Conservation (phyloP, 2,329 filamentous ascomycete species). For the Proliferodiscus dingleyae region DNA sequence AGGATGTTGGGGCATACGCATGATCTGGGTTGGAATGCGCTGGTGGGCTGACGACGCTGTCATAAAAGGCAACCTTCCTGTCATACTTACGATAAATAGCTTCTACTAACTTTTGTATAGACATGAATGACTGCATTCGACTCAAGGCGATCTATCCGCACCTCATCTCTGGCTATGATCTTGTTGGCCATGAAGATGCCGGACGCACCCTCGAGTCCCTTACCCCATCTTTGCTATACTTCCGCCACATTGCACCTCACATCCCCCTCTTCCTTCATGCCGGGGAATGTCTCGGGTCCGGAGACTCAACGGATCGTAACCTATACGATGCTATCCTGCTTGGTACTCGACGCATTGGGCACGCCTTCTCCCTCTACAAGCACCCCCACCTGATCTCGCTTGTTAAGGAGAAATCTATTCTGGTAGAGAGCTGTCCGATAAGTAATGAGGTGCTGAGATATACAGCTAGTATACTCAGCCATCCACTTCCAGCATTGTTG, state of each 20-base stretch:
- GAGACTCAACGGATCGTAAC: constrained; percentile 39
- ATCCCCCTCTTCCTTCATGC: constrained; percentile 95
- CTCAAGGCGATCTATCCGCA: constrained; percentile 73
- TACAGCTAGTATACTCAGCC: constrained; percentile 65
- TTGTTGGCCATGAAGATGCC: constrained; percentile 79
- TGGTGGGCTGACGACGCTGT: constrained; percentile 56
- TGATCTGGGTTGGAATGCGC: constrained; percentile 77
- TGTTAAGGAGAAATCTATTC: constrained; percentile 76
- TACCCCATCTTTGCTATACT: constrained; percentile 82
- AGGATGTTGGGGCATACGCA: constrained; percentile 72
- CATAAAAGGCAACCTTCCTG: constrained; percentile 56
- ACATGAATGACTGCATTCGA: constrained; percentile 79
- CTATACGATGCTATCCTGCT: constrained; percentile 70
- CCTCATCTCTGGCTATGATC: constrained; percentile 77
- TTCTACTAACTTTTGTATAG: constrained; percentile 25
- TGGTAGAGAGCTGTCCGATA: constrained; percentile 84
- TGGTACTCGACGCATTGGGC: constrained; percentile 78
- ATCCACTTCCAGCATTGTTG: constrained; percentile 76
- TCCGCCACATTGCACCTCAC: constrained; percentile 70
- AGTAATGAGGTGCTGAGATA: constrained; percentile 82
- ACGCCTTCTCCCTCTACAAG: constrained; percentile 80
- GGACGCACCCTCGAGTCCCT: constrained; percentile 70
- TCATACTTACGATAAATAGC: no score
- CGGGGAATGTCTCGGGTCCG: constrained; percentile 76
- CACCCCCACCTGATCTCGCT: constrained; percentile 82